Conservation (phyloP, 169 alveolate species). For the Eimeria brunetti region DNA sequence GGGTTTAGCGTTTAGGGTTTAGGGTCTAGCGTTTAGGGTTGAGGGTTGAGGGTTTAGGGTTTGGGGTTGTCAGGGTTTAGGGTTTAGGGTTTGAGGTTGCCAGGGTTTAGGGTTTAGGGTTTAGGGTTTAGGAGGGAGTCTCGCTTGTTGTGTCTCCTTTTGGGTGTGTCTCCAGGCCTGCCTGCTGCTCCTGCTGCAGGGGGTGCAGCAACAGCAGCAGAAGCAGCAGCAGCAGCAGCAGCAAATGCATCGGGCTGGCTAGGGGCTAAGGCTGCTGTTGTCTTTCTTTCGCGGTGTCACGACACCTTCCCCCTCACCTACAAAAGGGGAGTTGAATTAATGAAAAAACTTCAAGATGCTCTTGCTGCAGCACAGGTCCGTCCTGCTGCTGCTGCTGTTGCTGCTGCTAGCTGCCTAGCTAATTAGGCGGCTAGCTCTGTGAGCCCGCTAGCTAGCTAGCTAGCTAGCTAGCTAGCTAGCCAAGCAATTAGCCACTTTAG, state of each 20-base stretch:
- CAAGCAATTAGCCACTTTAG: too few species aligned
- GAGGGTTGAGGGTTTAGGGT: not conserved
- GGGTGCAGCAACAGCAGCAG: not conserved
- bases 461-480: too few species aligned
- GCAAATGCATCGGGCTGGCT: conserved; percentile 48
- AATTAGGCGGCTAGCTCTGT: not conserved
- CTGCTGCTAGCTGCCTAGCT: conserved; percentile 9
- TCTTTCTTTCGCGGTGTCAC: conserved; percentile 69
- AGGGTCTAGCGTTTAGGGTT: conserved; percentile 29
- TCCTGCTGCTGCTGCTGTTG: conserved; percentile 32
- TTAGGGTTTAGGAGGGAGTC: not conserved
- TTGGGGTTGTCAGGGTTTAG: not conserved
- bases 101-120: conserved; percentile 10
- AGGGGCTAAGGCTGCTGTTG: conserved; percentile 65
- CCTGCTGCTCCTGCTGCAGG: conserved; percentile 29
- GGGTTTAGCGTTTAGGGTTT: conserved; percentile 28
- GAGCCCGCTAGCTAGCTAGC: not conserved
- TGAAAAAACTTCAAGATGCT: conserved; percentile 24
- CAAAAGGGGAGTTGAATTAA: conserved; percentile 63
- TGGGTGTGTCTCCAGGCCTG: conserved; percentile 23
- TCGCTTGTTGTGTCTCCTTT: not conserved
- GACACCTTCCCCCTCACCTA: conserved; percentile 55
- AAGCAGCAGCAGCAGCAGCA: conserved; percentile 25
- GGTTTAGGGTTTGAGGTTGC: not conserved
- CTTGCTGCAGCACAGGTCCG: conserved; percentile 66